Evolutionary conservation across 2,329 filamentous ascomycete species (phyloP).

Genomic region (Magnaporthiopsis incrustans): DNA sequence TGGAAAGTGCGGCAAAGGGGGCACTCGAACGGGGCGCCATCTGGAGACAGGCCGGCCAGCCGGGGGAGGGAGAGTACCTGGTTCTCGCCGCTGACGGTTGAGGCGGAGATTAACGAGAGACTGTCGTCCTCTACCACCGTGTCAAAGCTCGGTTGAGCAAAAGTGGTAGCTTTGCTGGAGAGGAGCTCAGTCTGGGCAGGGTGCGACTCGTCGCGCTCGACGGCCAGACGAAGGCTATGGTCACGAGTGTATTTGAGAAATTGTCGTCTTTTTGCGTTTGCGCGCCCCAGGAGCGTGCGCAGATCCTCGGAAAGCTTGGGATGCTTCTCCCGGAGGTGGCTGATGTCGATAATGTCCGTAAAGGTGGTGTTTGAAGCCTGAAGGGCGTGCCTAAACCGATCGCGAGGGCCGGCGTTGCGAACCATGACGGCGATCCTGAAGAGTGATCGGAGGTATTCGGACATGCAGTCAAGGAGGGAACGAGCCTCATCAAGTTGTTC

Average conservation of each 20-base stretch:
- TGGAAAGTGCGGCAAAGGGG: constrained; percentile 1
- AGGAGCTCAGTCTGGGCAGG: background rate
- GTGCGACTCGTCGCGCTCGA: background rate
- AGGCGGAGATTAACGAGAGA: background rate
- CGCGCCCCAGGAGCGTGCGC: background rate
- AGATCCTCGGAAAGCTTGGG: background rate
- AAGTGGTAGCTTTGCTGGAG: constrained; percentile 5
- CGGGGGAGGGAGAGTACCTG: background rate
- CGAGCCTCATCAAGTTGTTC: background rate
- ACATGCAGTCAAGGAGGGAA: background rate
- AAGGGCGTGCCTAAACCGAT: too few species aligned
- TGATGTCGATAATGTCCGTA: too few species aligned
- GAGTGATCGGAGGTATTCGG: background rate
- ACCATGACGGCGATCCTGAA: too few species aligned
- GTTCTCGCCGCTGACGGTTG: background rate
- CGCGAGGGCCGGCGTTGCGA: too few species aligned
- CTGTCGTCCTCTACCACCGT: background rate
- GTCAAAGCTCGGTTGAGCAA: background rate
- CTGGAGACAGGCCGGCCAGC: background rate
- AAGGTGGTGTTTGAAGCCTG: too few species aligned
- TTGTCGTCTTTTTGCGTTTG: background rate
- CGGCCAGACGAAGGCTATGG: background rate
- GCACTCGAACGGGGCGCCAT: constrained; percentile 2
- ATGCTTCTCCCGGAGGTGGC: too few species aligned
- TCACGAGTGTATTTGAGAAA: constrained; percentile 1